Conservation (phyloP, 2,329 filamentous ascomycete genomes). For the Fusarium sambucinum region DNA sequence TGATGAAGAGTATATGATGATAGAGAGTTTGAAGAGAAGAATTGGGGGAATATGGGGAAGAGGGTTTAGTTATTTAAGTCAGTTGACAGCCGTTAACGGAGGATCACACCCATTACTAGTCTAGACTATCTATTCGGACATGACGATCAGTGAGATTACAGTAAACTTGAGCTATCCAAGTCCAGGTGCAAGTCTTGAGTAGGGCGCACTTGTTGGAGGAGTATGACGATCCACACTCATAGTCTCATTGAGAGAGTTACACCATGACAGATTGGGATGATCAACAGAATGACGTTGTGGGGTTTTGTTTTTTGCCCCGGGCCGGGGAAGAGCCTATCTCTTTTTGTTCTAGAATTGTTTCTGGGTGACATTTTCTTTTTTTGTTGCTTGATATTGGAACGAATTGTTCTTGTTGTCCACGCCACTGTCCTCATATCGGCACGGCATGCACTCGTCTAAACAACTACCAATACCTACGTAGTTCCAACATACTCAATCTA, state of each 20-base stretch:
- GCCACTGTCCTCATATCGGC: background rate
- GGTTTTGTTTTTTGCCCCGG: constrained; percentile 23
- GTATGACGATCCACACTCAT: constrained; percentile 38
- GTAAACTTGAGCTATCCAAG: background rate
- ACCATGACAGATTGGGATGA: constrained; percentile 6
- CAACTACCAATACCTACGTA: background rate
- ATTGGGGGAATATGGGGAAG: constrained; percentile 1
- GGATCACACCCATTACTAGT: constrained; percentile 30
- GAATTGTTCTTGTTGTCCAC: background rate
- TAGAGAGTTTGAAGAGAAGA: background rate
- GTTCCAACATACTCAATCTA: too few species aligned
- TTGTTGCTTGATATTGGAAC: background rate
- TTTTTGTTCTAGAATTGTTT: constrained; percentile 33
- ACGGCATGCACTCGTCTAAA: background rate
- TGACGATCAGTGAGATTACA: constrained; percentile 13
- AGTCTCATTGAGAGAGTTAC: background rate
- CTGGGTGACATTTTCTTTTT: constrained; percentile 1
- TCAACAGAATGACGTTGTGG: constrained; percentile 40
- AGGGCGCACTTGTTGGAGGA: constrained; percentile 7
- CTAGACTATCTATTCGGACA: constrained; percentile 17
- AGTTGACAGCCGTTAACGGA: constrained; percentile 15
- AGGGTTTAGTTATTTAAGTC: constrained; percentile 27
- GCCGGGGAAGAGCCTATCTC: constrained; percentile 35
- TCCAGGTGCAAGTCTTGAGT: background rate
- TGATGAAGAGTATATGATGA: constrained; percentile 10